phyloP scores from a whole-genome alignment of 108 stramenopile genomes.

The Fragilaria radians region DNA sequence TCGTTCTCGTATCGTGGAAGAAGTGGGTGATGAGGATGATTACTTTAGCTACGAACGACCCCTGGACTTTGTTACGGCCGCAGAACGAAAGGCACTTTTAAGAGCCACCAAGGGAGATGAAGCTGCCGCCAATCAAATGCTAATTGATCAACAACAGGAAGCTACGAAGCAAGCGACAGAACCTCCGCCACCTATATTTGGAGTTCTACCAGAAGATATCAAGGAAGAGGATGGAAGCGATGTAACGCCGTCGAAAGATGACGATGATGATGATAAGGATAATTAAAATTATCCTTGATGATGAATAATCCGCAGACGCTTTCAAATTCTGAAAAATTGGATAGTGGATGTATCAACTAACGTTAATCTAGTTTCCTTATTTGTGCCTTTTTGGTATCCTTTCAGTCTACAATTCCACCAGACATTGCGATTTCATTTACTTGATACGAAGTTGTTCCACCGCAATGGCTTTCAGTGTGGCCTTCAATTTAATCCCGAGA shows the following conservation, averaged over 20 bases:
- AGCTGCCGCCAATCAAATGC: constrained; percentile 63
- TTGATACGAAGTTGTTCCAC: constrained; percentile 72
- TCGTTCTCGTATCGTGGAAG: constrained; percentile 65
- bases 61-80: constrained; percentile 71
- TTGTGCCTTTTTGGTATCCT: no score
- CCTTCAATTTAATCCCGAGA: constrained; percentile 64
- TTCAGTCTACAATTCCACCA: not conserved
- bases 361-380: no score
- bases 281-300: no score
- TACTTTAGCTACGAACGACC: constrained; percentile 81
- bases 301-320: not conserved
- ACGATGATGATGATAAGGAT: no score
- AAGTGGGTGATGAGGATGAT: constrained; percentile 60
- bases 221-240: no score
- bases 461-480: constrained; percentile 65
- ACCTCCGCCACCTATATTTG: no score
- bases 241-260: no score
- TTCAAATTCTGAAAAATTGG: not conserved
- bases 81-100: constrained; percentile 59
- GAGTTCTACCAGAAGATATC: no score
- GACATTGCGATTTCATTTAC: no score
- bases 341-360: no score
- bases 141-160: constrained; percentile 26
- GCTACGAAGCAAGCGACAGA: no score
- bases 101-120: constrained; percentile 72